phyloP scores from a whole-genome alignment of 2,329 filamentous ascomycete species.

The Lasiodiplodia hormozganensis region DNA sequence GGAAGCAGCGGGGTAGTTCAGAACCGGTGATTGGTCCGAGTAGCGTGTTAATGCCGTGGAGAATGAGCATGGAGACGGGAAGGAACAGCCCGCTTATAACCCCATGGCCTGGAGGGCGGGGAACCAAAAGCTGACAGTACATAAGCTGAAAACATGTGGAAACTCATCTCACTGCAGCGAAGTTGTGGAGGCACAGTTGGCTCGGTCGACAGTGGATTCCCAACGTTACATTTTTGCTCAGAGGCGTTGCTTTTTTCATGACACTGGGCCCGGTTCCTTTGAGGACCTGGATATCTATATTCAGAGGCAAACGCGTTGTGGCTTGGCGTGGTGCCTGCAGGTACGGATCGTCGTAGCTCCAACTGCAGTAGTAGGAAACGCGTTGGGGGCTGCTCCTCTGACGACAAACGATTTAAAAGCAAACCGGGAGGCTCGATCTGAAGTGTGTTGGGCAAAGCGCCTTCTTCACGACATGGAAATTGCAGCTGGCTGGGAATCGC shows the following conservation, averaged over 20 bases:
- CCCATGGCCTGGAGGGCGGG: neutral
- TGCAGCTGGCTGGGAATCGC: neutral
- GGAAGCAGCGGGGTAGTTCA: neutral
- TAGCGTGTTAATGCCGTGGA: neutral
- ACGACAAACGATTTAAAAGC: neutral
- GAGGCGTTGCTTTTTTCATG: neutral
- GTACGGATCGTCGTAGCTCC: neutral
- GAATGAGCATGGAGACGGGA: neutral
- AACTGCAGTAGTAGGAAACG: neutral
- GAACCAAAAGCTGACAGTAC: neutral
- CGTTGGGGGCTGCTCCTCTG: neutral
- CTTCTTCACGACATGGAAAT: neutral
- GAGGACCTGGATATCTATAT: neutral
- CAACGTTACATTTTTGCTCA: neutral
- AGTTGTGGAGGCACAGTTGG: neutral
- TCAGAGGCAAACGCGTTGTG: slow-evolving; percentile 21
- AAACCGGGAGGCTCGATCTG: neutral
- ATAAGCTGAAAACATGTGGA: slow-evolving; percentile 14
- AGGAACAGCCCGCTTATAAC: slow-evolving; percentile 3
- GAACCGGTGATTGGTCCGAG: neutral
- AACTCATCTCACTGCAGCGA: neutral
- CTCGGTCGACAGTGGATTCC: neutral
- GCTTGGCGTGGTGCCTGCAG: neutral
- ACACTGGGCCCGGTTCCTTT: neutral
- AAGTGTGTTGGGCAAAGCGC: neutral